Conservation (phyloP, 202 grass and related monocot species). For the Brachypodium distachyon region DNA sequence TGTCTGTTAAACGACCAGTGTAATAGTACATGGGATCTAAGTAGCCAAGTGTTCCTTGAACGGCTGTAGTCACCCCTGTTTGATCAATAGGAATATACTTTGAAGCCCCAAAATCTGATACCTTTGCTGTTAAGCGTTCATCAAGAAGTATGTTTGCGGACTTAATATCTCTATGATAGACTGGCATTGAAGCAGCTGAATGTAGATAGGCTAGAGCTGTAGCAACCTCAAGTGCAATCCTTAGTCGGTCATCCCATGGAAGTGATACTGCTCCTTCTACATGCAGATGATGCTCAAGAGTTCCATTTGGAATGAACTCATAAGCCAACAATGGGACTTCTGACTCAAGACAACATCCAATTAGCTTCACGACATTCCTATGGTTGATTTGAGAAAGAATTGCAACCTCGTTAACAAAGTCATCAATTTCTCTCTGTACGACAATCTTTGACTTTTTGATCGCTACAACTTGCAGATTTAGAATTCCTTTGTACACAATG, state of each 20-base stretch:
- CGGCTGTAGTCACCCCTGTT: slow-evolving; percentile 6
- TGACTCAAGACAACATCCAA: slow-evolving; percentile 43
- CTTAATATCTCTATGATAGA: slow-evolving; percentile 49
- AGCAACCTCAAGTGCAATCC: slow-evolving; percentile 39
- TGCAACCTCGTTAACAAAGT: slow-evolving; percentile 55
- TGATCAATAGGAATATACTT: slow-evolving; percentile 17
- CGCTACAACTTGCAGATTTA: slow-evolving; percentile 32
- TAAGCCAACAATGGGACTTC: slow-evolving; percentile 48
- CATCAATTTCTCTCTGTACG: slow-evolving; percentile 37
- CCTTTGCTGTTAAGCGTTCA: slow-evolving; percentile 27
- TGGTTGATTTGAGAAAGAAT: slow-evolving; percentile 58
- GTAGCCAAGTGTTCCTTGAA: slow-evolving; percentile 44
- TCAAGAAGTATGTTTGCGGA: slow-evolving; percentile 35
- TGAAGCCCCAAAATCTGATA: slow-evolving; percentile 38
- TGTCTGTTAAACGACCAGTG: slow-evolving; percentile 15
- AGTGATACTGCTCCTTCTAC: neutral
- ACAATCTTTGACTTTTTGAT: slow-evolving; percentile 38
- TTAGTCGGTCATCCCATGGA: slow-evolving; percentile 37
- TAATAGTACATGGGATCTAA: slow-evolving; percentile 41
- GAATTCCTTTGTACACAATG: slow-evolving; percentile 41
- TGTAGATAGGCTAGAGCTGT: slow-evolving; percentile 45
- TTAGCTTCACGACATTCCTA: slow-evolving; percentile 40
- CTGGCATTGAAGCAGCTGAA: slow-evolving; percentile 22
- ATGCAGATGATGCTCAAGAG: slow-evolving; percentile 45
- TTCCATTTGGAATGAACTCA: slow-evolving; percentile 56